Base-by-base conservation (phyloP, 768 basidiomycete genomes). In the Tricholoma furcatifolium region DNA sequence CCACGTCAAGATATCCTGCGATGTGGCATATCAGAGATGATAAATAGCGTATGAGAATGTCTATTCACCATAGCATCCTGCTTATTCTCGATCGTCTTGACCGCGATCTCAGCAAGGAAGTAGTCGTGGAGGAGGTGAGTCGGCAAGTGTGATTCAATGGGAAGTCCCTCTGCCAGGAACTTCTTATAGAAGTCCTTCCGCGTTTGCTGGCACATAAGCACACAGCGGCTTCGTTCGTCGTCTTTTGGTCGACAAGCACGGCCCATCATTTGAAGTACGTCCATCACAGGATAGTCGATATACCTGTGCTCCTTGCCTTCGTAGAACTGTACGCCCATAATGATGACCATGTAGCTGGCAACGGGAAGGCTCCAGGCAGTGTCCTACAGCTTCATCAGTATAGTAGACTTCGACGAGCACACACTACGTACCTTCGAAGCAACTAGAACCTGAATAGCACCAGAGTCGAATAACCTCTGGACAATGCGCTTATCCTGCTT, bases 141-240 rank as follows among this genome's bases (percentile, higher is more conserved):
- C 1, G 95, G 86, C 3, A 98, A 73, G 67, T 96, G 93, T 0
- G 92, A 95, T 67, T 99, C 97, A 58, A 98, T 97, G 6, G 96
- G 97, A 23, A 99, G 73, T n/a, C 96, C 97, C 66, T 98, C 95
- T 1, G 87, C 87, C 46, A 99, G 69, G 82, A 98, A 98, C 70
- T 98, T 98, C 74, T 94, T 96, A 80, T 95, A 98, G 70, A 98
- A 99, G 67, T 98, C 96, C 70, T 98, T 99, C 32, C 95, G 81
- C 0, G 93, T 96, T 69, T 96, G 92, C 62, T 98, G 96, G 63
- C 92, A 93, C 94, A 99, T 98, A 34, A 98, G 74, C 2, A 99
- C 88, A 62, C 96, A 98, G 12, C 93, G 88, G 60, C 92, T 94
- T 53, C 88, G 85, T 2, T 88, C 85, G 60, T 98, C 97, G 60